Conservation (phyloP, 495 filamentous ascomycete genomes). For the Lichenothelia convexa region DNA sequence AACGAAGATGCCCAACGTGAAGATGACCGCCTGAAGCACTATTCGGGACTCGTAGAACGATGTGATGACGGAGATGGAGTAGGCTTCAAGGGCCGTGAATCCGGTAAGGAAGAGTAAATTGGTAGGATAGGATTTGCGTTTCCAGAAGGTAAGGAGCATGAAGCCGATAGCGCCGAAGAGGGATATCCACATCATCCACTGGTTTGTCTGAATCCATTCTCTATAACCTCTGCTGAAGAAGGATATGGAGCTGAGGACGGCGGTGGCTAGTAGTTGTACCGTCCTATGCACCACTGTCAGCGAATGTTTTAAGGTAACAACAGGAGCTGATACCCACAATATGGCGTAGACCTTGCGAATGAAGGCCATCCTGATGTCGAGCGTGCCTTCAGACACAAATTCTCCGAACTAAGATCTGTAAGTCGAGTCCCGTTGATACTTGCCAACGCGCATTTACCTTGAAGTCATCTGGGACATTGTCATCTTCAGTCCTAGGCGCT, state of each 20-base stretch:
- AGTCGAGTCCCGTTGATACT: constrained; percentile 1
- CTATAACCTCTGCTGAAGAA: constrained; percentile 73
- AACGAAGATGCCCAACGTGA: constrained; percentile 86
- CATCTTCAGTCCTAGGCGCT: constrained; percentile 62
- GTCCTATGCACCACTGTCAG: constrained; percentile 30
- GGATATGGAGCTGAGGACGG: constrained; percentile 58
- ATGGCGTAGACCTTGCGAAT: constrained; percentile 86
- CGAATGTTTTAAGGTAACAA: neutral
- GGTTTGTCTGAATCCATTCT: constrained; percentile 67
- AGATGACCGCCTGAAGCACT: constrained; percentile 74
- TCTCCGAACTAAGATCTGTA: constrained; percentile 51
- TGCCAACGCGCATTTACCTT: too few species aligned
- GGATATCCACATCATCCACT: constrained; percentile 70
- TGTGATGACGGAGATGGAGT: constrained; percentile 77
- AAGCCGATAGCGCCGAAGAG: constrained; percentile 64
- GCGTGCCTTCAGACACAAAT: constrained; percentile 74
- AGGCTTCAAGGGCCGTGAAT: constrained; percentile 87
- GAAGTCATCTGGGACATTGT: constrained; percentile 93
- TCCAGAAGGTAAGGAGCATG: constrained; percentile 88
- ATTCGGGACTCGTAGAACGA: constrained; percentile 67
- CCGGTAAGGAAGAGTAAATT: constrained; percentile 84
- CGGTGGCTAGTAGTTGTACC: constrained; percentile 73
- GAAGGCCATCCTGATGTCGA: constrained; percentile 95
- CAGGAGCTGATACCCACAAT: constrained; percentile 32
- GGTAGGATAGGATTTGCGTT: constrained; percentile 86